Evolutionary conservation across 345 rosid species (phyloP).

Genomic region (Mangifera indica): DNA sequence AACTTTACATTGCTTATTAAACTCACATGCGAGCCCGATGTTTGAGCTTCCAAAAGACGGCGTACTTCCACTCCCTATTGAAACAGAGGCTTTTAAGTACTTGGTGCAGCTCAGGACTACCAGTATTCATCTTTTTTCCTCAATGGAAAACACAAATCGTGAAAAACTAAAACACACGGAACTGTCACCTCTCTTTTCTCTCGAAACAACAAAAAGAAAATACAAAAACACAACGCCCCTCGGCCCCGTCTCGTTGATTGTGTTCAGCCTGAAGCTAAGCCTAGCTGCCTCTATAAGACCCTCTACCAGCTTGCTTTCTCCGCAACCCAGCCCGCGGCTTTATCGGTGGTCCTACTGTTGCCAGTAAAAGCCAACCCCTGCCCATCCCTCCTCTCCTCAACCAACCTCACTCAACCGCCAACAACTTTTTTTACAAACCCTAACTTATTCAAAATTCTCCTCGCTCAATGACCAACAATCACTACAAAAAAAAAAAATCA

Average conservation of each 20-base stretch:
- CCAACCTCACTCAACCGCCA: constrained; percentile 18
- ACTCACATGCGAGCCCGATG: constrained; percentile 78
- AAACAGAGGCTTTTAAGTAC: constrained; percentile 72
- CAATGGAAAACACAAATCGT: constrained; percentile 10
- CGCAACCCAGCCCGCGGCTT: constrained; percentile 81
- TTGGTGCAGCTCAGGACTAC: constrained; percentile 40
- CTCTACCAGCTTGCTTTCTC: constrained; percentile 96
- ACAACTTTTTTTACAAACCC: constrained; percentile 8
- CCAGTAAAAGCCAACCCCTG: constrained; percentile 64
- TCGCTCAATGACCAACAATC: neutral
- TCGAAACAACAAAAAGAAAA: constrained; percentile 15
- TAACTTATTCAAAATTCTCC: neutral
- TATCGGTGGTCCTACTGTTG: constrained; percentile 81
- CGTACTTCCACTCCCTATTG: constrained; percentile 73
- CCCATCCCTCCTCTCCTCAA: constrained; percentile 61
- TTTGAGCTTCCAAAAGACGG: constrained; percentile 86
- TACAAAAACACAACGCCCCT: constrained; percentile 9
- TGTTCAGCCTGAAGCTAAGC: neutral
- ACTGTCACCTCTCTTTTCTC: constrained; percentile 12
- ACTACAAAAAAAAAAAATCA: constrained; percentile 1
- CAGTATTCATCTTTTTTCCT: constrained; percentile 43
- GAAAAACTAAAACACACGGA: constrained; percentile 22
- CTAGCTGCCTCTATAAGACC: constrained; percentile 96
- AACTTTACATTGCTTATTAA: neutral
- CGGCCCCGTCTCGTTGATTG: neutral